Evolutionary conservation across 176 grass and related monocot species (phyloP), one percentile per base, ranked within the genome.

Genomic region (Hsuehochloa calcarea): DNA sequence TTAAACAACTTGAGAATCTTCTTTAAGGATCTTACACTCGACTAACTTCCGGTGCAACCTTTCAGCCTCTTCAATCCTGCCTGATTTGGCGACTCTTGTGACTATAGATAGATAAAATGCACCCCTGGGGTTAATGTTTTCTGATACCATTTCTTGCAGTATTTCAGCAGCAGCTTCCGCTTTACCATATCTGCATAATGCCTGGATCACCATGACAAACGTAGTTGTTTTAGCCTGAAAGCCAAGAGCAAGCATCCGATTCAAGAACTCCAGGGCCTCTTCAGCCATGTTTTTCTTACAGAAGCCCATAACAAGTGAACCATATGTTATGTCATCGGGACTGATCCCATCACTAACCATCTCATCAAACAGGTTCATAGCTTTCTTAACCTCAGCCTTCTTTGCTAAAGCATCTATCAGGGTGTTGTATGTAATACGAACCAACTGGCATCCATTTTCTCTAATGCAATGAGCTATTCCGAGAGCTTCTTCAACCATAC

Each of bases 331-430:
- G 34, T 85, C 85, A 85, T 94, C 90, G 15, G 92, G 92, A 77
- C 40, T 54, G 68, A 94, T 92, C 46, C 82, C 85, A 66, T 90
- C 89, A 71, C 29, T 78, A 25, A 79, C 35, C 92, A 94, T 94
- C 85, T 94, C 87, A 80, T 94, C 39, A 67, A 92, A 92, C 68
- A 94, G 69, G 90, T 34, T 34, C 87, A 92, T 72, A 72, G 87
- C 85, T 83, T 77, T 85, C 75, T 77, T 84, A 71, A 92, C 54
- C 56, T 85, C 82, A 39, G 77, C 92, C 77, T 83, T 92, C 39
- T 92, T 94, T 68, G 92, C 90, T 72, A 94, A 79, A 71, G 82
- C 87, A 90, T 94, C 92, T 68, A 94, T 92, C 68, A 94, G 74
- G 25, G 90, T 94, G 65, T 94, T 94, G 80, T 92, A 94, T 27